A percentile compares a stretch with the other conserved stretches of the same genome.
phyloP scores from a whole-genome alignment of 805 yeast genomes.

The Teunomyces lycoperdinae region DNA sequence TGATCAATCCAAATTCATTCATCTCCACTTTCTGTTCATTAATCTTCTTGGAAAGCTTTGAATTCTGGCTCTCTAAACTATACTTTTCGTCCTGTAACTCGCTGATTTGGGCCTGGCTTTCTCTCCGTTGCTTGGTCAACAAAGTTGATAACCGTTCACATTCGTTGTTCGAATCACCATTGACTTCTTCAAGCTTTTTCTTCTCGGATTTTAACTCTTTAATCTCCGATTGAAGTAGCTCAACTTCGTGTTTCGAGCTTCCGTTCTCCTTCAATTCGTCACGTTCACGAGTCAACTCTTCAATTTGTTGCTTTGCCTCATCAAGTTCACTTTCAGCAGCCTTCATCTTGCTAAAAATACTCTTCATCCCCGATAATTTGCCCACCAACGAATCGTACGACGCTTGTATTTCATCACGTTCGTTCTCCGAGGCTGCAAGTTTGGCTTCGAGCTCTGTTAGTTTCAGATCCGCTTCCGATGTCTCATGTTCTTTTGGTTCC shows the following conservation, averaged over 20 bases:
- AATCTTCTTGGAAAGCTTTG: constrained; percentile 37
- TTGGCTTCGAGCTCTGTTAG: constrained; percentile 5
- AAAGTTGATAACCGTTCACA: constrained; percentile 49
- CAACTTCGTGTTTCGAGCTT: neutral
- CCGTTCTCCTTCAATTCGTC: neutral
- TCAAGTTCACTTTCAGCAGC: constrained; percentile 64
- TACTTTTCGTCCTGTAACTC: constrained; percentile 37
- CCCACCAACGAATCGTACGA: constrained; percentile 62
- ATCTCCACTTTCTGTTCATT: constrained; percentile 40
- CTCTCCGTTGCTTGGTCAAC: constrained; percentile 36
- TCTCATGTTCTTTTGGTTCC: too few relatives aligned
- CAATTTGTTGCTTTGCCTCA: constrained; percentile 43
- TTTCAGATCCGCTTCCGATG: too few relatives aligned
- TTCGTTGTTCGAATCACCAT: constrained; percentile 47
- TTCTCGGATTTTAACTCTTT: neutral
- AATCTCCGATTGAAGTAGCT: too few relatives aligned
- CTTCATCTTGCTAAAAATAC: constrained; percentile 70
- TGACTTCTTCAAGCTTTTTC: constrained; percentile 16
- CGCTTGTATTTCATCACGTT: constrained; percentile 54
- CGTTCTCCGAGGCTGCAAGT: constrained; percentile 24
- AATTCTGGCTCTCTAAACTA: constrained; percentile 36
- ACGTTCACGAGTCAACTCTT: constrained; percentile 11
- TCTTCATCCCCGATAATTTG: constrained; percentile 69
- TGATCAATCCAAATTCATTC: constrained; percentile 38
- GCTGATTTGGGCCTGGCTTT: constrained; percentile 33